Base-by-base conservation (phyloP, 768 basidiomycete species). In the Macrolepiota fuliginosa region DNA sequence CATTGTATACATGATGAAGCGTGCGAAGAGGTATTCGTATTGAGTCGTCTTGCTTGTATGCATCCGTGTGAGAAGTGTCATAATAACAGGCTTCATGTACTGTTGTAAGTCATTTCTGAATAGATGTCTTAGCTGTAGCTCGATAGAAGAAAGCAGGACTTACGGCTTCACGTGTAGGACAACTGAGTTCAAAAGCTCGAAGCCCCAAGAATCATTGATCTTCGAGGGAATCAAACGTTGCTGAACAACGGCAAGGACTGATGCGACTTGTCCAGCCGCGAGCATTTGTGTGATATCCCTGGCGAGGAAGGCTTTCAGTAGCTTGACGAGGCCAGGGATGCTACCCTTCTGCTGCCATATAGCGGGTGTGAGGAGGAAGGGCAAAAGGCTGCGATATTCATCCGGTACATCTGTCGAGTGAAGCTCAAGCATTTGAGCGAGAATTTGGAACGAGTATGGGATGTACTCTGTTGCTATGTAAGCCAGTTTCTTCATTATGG, bases 401-500 rank as follows among this genome's bases (percentile, higher is more conserved):
- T 78, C 74, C 1, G 96, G 94, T 1, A 96, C 79, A 6, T 81
- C 78, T 1, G 72, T 75, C 66, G 63, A 56, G 56, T 96, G 95
- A 2, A 93, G 76, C 64, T 94, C 90, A 32, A 99, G 88, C 83
- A 99, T 94, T 69, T 98, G 97, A 0, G 95, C 90, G 49, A 98
- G 86, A 66, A 99, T 84, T 70, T 99, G 97, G 82, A 98, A 98
- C 58, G 92, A 91, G 72, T 97, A 99, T 3, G 97, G 96, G 51
- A 98, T 89, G 70, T 97, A 98, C 77, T 98, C 96, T 95, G 73
- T 3, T 24, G 9, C 12, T 42, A 37, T n/a, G 42, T 36, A 12
- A 32, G 37, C n/a, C 13, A 12, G 37, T 45, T 42, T 7, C n/a
- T 15, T 35, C 10, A 22, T 52, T 12, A 55, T 54, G 10, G 53